Base-by-base conservation (phyloP, 768 basidiomycete species). In the Auriscalpium orientale region DNA sequence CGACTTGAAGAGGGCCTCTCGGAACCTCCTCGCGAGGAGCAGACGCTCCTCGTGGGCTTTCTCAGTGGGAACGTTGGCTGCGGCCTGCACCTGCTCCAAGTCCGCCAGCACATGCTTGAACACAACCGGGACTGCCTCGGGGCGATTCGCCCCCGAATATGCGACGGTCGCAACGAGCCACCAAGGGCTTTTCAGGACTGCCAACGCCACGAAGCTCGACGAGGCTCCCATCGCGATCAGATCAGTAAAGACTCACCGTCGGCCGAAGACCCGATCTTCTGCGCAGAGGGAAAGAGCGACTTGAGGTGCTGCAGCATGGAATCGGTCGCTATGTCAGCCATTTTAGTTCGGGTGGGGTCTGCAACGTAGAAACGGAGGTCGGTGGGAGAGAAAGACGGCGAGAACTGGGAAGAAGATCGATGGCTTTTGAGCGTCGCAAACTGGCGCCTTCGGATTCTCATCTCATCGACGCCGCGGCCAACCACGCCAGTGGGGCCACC, bases 1-100 rank as follows among this genome's bases (percentile, higher is more conserved):
- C 4, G 79, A 75, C 64, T 85, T 84, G 69, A 87, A 79, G 6
- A 87, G 58, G 0, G 78, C 79, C 57, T 87, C 85, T 34, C 82
- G 72, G n/a, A 85, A 66, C 60, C 76, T 83, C 53, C 78, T 73
- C 40, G 79, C 78, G 3, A 85, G 70, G 8, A 72, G 46, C 21
- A 72, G 63, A 44, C 67, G 71, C 55, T 82, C 74, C 16, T 71
- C 65, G 8, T 68, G 51, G 2, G 60, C 64, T 11, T 58, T 63
- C 1, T 58, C 57, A 8, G 33, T 48, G 20, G 56, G 62, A 11
- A 54, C 57, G 33, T 53, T 69, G 64, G 10, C 63, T 36, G 55
- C 20, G 18, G 51, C 35, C 16, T 67, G 65, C 4, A 55, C 58
- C 1, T 21, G 59, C 55, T 72, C 68, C 1, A 82, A 67, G 48